Conservation (phyloP, 192 early-diverging fungal genomes). For the Backusella liffmaniae region DNA sequence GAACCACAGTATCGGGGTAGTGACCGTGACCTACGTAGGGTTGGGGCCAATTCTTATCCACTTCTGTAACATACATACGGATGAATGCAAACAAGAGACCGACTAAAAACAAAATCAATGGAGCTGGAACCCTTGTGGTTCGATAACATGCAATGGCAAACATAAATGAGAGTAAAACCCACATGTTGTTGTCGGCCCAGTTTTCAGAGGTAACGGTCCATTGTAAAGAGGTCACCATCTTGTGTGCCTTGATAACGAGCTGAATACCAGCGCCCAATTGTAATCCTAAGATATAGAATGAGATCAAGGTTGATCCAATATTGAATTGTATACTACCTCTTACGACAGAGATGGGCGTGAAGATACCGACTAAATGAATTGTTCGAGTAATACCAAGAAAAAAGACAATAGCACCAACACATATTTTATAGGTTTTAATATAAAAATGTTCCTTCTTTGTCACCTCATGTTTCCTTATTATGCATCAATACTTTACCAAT, state of each 20-base stretch:
- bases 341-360: conserved; percentile 69
- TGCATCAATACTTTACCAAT: conserved; percentile 28
- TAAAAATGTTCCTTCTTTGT: too few species aligned
- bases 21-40: conserved; percentile 47
- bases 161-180: conserved; percentile 66
- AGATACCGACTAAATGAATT: conserved; percentile 62
- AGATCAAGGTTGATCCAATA: neutral
- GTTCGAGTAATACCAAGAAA: conserved; percentile 68
- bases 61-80: conserved; percentile 36
- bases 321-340: conserved; percentile 41
- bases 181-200: conserved; percentile 74
- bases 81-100: conserved; percentile 71
- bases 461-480: too few species aligned
- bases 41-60: conserved; percentile 22
- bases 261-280: conserved; percentile 77
- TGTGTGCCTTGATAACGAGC: conserved; percentile 66
- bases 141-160: conserved; percentile 68
- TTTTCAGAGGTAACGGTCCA: conserved; percentile 56
- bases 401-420: conserved; percentile 63
- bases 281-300: conserved; percentile 31
- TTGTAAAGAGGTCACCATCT: conserved; percentile 48
- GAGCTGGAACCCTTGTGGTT: conserved; percentile 56
- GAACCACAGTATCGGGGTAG: conserved; percentile 53
- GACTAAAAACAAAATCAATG: conserved; percentile 69
- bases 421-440: neutral